phyloP scores from a whole-genome alignment of 2,329 filamentous ascomycete species.

The Cercospora sojina region DNA sequence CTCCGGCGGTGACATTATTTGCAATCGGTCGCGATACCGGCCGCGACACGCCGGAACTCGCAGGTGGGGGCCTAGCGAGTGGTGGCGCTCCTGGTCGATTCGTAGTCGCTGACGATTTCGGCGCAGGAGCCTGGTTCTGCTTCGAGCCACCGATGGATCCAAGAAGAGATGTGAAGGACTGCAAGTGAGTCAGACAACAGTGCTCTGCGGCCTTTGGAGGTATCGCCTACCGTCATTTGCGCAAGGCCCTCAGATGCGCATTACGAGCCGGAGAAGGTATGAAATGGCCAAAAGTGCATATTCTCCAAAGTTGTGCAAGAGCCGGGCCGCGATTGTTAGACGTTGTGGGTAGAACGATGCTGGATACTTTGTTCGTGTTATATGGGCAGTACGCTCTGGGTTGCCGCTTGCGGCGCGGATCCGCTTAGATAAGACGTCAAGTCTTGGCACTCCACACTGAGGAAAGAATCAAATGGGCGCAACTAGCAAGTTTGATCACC shows the following conservation, averaged over 20 bases:
- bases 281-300: constrained; percentile 3
- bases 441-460: constrained; percentile 6
- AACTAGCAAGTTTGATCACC: neutral
- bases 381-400: constrained; percentile 1
- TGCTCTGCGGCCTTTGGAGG: neutral
- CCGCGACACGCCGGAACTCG: constrained; percentile 19
- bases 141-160: constrained; percentile 31
- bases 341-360: neutral
- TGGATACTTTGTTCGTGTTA: neutral
- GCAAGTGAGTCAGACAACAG: constrained; percentile 24
- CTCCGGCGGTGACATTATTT: constrained; percentile 32
- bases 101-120: constrained; percentile 13
- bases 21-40: constrained; percentile 25
- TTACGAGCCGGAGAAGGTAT: constrained; percentile 2
- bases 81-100: constrained; percentile 22
- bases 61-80: constrained; percentile 9
- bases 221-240: constrained; percentile 22
- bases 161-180: constrained; percentile 36
- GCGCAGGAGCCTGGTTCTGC: constrained; percentile 26
- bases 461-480: constrained; percentile 11
- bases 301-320: neutral
- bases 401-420: constrained; percentile 5
- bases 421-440: constrained; percentile 2
- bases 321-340: neutral
- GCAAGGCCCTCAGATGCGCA: neutral